Conservation (phyloP, 1,139 yeast species). For the Suzukiozyma palmioleophila region DNA sequence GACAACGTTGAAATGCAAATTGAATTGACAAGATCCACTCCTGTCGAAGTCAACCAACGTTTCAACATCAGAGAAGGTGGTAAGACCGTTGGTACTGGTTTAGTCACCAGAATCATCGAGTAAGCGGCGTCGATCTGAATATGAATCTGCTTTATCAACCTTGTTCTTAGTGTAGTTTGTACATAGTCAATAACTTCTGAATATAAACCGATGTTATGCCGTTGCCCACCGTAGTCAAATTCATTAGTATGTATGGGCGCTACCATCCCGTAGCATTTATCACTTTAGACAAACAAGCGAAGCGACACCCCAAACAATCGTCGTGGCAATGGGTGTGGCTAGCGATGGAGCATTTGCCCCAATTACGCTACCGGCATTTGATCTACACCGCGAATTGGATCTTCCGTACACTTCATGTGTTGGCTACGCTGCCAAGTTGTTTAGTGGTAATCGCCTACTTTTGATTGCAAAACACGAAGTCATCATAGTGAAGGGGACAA, state of each 20-base stretch:
- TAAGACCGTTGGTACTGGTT: conserved; percentile 97
- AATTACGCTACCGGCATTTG: conserved; percentile 16
- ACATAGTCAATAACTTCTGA: conserved; percentile 8
- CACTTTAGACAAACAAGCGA: no score
- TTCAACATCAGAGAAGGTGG: conserved; percentile 99
- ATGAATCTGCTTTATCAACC: neutral
- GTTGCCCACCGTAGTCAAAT: no score
- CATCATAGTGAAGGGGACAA: conserved; percentile 12
- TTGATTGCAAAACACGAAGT: conserved; percentile 20
- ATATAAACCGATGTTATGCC: conserved; percentile 3
- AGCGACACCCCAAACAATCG: no score
- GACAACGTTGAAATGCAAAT: conserved; percentile 97
- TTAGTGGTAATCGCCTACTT: conserved; percentile 27
- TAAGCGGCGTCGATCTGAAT: conserved; percentile 25
- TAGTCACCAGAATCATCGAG: conserved; percentile 90
- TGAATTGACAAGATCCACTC: conserved; percentile 86
- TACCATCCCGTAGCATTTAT: no score
- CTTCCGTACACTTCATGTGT: neutral
- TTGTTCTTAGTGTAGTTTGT: conserved; percentile 7
- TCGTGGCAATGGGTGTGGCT: no score
- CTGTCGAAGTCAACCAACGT: conserved; percentile 94
- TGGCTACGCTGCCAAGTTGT: conserved; percentile 13
- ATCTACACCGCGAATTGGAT: conserved; percentile 9
- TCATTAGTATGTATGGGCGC: no score
- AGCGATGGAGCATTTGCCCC: no score